These are phyloP conservation scores for Gentiana macrophylla DNA, from an alignment of 257 asterid genomes.

Conservation along the genomic window DNA sequence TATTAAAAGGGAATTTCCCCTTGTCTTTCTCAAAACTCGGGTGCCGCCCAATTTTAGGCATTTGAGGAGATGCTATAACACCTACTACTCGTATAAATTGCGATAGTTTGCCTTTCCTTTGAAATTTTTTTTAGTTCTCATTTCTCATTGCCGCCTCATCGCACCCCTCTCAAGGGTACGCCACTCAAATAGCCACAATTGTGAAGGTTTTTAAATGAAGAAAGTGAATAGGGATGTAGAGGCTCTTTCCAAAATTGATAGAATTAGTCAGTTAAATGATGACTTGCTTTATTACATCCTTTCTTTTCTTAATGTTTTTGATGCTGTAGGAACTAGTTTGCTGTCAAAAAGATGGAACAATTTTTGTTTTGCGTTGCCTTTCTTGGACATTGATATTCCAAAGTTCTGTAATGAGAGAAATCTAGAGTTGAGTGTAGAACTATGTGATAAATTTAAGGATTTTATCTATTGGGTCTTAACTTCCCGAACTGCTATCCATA, in stretches of 20 bases:
- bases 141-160: no score
- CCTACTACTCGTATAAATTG: no score
- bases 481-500: not conserved
- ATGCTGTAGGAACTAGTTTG: not conserved
- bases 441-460: conserved; percentile 2
- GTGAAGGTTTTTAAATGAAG: no score
- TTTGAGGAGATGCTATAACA: no score
- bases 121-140: no score
- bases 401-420: not conserved
- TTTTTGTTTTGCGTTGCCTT: conserved; percentile 5
- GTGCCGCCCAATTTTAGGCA: no score
- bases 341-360: conserved; percentile 5
- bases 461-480: conserved; percentile 8
- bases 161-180: no score
- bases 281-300: conserved; percentile 4
- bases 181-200: no score
- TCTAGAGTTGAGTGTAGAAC: not conserved
- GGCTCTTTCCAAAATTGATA: not conserved
- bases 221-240: no score
- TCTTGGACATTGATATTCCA: conserved; percentile 2
- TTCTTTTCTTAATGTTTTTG: conserved; percentile 3
- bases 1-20: no score
- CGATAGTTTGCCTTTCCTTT: no score
- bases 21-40: no score
- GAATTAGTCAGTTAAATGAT: not conserved